phyloP scores from a whole-genome alignment of 2,329 filamentous ascomycete genomes.

The Ophiostoma ulmi region DNA sequence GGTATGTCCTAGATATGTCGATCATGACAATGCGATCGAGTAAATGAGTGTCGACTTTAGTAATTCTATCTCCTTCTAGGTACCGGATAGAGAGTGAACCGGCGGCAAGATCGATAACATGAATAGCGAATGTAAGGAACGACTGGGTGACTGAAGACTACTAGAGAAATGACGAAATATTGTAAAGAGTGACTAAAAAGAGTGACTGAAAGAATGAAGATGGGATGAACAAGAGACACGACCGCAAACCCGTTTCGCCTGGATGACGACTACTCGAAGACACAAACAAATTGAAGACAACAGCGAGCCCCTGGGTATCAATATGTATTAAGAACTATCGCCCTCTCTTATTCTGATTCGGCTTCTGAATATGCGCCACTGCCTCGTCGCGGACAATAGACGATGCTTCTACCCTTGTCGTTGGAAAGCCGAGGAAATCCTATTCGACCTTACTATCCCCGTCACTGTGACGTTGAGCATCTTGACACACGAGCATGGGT shows the following conservation, averaged over 20 bases:
- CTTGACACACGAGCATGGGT: constrained; percentile 6
- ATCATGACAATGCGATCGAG: background rate
- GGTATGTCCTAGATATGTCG: background rate
- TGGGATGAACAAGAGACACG: constrained; percentile 2
- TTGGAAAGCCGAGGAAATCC: background rate
- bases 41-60: background rate
- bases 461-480: background rate
- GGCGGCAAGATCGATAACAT: background rate
- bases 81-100: constrained; percentile 4
- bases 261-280: background rate
- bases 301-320: constrained; percentile 7
- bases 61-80: background rate
- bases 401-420: background rate
- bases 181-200: background rate
- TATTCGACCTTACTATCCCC: background rate
- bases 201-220: constrained; percentile 1
- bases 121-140: background rate
- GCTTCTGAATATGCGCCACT: background rate
- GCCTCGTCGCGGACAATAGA: background rate
- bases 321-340: background rate
- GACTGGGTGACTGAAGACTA: background rate
- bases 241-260: background rate
- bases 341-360: background rate
- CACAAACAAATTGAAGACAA: background rate
- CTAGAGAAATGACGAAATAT: background rate